Evolutionary conservation across 2,329 filamentous ascomycete genomes (phyloP), one percentile per base, ranked within the genome.

Genomic region (Aurifilum marmelostoma): DNA sequence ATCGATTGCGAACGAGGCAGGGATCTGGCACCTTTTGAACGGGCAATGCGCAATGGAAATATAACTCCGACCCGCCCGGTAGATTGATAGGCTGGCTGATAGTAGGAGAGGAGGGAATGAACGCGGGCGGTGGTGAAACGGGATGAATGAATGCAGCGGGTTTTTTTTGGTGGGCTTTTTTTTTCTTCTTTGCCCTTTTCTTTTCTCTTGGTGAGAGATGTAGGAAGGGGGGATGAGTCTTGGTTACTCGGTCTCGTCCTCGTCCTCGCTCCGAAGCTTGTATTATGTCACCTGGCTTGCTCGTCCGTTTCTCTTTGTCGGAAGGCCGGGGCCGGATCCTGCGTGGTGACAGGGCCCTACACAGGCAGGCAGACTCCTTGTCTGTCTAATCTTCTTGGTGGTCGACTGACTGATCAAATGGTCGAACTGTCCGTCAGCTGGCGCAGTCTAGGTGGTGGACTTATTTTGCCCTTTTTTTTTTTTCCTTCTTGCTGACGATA

Each of bases 1-100:
- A 50, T 52, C 50, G 50, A 63, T 27, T 37, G 24, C 50, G 27
- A 27, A 43, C 58, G 50, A 52, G 56, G 56, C 56, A 59, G 37
- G 56, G 56, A 59, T 59, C 29, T 59, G 56, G 34, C 56, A 29
- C 29, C 56, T 32, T 37, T 34, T 34, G 6, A 3, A 11, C 4
- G 56, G 16, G 29, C 32, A 11, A 16, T 59, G 47, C n/a, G 58
- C 56, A 58, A 32, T 52, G 56, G 54, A 41, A 52, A 47, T 69
- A 69, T 62, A n/a, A n/a, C 52, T 60, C 67, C 67, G 67, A 66
- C 32, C 50, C 21, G 63, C 24, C 56, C 43, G 50, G 50, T 54
- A 54, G 50, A 5, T 3, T 54, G 50, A 54, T 54, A 54, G 56
- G 63, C 58, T 24, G 39, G 18, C 39, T 50, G 50, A 59, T 24